phyloP scores from a whole-genome alignment of 768 basidiomycete species.

The Tephrocybe rancida region DNA sequence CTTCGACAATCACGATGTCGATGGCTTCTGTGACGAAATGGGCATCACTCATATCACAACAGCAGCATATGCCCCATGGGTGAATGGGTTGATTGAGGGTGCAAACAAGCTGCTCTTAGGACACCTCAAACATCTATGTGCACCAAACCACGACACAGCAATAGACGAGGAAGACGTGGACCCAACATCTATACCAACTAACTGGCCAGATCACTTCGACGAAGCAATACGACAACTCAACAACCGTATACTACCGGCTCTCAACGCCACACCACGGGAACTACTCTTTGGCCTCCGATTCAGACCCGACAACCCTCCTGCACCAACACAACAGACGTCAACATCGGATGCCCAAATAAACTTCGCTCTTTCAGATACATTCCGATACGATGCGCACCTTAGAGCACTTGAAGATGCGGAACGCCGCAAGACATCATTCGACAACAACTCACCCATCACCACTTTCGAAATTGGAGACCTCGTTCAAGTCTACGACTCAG shows the following conservation, averaged over 20 bases:
- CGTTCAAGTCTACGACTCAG: slow-evolving; percentile 4
- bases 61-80: slow-evolving; percentile 40
- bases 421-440: slow-evolving; percentile 1
- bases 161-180: slow-evolving; percentile 12
- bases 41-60: slow-evolving; percentile 5
- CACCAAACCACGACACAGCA: slow-evolving; percentile 24
- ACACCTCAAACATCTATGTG: slow-evolving; percentile 36
- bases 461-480: slow-evolving; percentile 1
- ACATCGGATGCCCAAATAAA: not conserved
- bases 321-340: not conserved
- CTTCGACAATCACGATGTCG: slow-evolving; percentile 36
- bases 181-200: slow-evolving; percentile 17
- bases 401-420: slow-evolving; percentile 1
- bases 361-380: slow-evolving; percentile 1
- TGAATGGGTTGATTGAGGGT: slow-evolving; percentile 37
- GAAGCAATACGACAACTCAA: slow-evolving; percentile 25
- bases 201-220: slow-evolving; percentile 35
- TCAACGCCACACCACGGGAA: slow-evolving; percentile 30
- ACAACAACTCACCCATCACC: slow-evolving; percentile 1
- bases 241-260: slow-evolving; percentile 23
- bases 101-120: slow-evolving; percentile 29
- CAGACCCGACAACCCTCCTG: not conserved
- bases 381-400: not conserved
- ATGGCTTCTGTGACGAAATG: slow-evolving; percentile 22
- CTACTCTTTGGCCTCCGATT: slow-evolving; percentile 15